Base-by-base conservation (phyloP, 2,329 filamentous ascomycete species). In the Cytospora mali region DNA sequence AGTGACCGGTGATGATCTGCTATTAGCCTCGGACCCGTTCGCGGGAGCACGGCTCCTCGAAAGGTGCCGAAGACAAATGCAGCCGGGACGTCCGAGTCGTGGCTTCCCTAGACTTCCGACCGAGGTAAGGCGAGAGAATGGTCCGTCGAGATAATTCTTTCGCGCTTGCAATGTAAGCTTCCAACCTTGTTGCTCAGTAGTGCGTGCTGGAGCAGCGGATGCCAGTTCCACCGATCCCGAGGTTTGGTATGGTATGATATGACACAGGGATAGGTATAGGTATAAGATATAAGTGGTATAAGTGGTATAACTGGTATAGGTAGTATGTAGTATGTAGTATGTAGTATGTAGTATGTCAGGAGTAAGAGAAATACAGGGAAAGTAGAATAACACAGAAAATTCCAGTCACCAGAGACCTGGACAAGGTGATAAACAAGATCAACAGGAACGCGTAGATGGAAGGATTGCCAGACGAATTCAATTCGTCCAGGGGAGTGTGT, bases 21-120 rank as follows among this genome's bases (percentile, higher is more conserved):
- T 54, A 60, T 51, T 54, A 54, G 46, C 18, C 10, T 46, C 23
- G 42, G 42, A 46, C n/a, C 42, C 42, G 42, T 46, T n/a, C n/a
- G 7, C 18, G 10, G n/a, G 21, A 46, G 42, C 42, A 46, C 42
- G 42, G 42, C 42, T 46, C 42, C n/a, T 23, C 18, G 42, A 23
- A 21, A 23, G 21, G 42, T 23, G n/a, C 9, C 42, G 42, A 18
- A 21, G 21, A 46, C 42, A 46, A 46, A 46, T 23, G n/a, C 42
- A n/a, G n/a, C 42, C 42, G 42, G n/a, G n/a, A 23, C 2, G 21
- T 23, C 42, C 42, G 42, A 46, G 6, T 46, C 42, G 42, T 23
- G 42, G 10, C n/a, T n/a, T 46, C 42, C n/a, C 7, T 46, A n/a
- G 3, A 46, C 42, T 23, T 46, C 13, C 16, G 42, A 21, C 6